Percentiles rank a stretch among this genome's conserved stretches.
phyloP scores from a whole-genome alignment of 441 rosid genomes.

The Flueggea neowawraea region DNA sequence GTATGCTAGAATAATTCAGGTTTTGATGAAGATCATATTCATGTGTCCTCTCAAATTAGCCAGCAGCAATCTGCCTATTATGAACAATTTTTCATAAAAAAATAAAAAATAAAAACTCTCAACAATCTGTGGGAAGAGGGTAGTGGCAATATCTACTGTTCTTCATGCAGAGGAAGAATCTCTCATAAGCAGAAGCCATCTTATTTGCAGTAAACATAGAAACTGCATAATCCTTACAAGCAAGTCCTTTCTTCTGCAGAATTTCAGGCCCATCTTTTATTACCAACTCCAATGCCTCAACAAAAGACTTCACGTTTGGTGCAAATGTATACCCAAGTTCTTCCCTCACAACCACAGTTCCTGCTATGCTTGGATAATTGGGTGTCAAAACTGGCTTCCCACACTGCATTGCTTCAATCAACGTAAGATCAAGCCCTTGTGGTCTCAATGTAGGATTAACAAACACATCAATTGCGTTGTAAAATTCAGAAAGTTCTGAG shows the following conservation, averaged over 20 bases:
- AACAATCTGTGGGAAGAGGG: constrained; percentile 45
- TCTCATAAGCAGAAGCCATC: constrained; percentile 73
- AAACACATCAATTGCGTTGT: constrained; percentile 59
- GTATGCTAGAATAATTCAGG: no score
- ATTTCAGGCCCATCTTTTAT: constrained; percentile 45
- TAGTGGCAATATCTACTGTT: constrained; percentile 41
- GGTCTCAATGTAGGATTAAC: constrained; percentile 70
- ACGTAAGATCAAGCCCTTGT: constrained; percentile 66
- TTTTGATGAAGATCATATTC: no score
- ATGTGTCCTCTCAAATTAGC: no score
- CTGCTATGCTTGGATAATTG: constrained; percentile 70
- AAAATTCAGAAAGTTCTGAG: constrained; percentile 44
- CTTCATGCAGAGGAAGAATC: constrained; percentile 74
- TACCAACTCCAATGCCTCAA: constrained; percentile 47
- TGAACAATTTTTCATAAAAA: no score
- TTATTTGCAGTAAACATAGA: constrained; percentile 56
- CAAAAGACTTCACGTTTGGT: constrained; percentile 61
- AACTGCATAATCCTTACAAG: constrained; percentile 41
- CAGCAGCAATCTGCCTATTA: no score
- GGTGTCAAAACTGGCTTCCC: constrained; percentile 63
- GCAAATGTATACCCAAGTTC: constrained; percentile 59
- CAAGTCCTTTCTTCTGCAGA: constrained; percentile 45
- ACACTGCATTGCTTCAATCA: constrained; percentile 71
- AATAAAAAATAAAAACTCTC: not conserved
- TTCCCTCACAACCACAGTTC: constrained; percentile 55